These are phyloP conservation scores for Wickerhamiella hasegawae DNA, from an alignment of 805 yeast species.

Conservation along the genomic window DNA sequence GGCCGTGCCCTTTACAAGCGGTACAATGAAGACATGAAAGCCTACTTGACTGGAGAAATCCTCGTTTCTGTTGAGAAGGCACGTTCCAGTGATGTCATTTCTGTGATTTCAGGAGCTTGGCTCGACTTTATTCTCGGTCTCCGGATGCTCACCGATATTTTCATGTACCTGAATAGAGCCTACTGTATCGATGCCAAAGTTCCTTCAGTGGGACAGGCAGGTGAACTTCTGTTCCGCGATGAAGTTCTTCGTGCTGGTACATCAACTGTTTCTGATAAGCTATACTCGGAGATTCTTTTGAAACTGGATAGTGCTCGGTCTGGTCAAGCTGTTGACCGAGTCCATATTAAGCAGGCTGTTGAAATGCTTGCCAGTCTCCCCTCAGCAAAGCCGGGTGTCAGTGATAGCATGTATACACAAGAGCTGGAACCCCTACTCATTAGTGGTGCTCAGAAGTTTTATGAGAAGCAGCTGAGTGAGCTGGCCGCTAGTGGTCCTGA, in stretches of 20 bases:
- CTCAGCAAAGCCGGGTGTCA: constrained; percentile 6
- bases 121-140: constrained; percentile 7
- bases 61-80: neutral
- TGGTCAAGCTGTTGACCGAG: constrained; percentile 7
- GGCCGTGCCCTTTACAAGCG: constrained; percentile 10
- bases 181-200: constrained; percentile 9
- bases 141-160: constrained; percentile 11
- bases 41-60: constrained; percentile 4
- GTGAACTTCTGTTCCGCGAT: constrained; percentile 11
- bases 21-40: constrained; percentile 5
- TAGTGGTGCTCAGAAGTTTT: constrained; percentile 2
- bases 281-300: constrained; percentile 3
- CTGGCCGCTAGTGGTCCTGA: neutral
- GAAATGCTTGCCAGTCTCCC: constrained; percentile 10
- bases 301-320: constrained; percentile 8
- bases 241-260: constrained; percentile 2
- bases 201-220: constrained; percentile 9
- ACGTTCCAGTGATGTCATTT: constrained; percentile 4
- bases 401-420: constrained; percentile 9
- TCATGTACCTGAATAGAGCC: constrained; percentile 14
- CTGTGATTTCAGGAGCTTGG: constrained; percentile 8
- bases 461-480: neutral
- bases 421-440: constrained; percentile 6
- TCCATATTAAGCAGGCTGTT: constrained; percentile 2
- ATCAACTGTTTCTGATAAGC: neutral